These are phyloP conservation scores for Camellia japonica DNA, from an alignment of 148 eudicot species.

Conservation along the genomic window DNA sequence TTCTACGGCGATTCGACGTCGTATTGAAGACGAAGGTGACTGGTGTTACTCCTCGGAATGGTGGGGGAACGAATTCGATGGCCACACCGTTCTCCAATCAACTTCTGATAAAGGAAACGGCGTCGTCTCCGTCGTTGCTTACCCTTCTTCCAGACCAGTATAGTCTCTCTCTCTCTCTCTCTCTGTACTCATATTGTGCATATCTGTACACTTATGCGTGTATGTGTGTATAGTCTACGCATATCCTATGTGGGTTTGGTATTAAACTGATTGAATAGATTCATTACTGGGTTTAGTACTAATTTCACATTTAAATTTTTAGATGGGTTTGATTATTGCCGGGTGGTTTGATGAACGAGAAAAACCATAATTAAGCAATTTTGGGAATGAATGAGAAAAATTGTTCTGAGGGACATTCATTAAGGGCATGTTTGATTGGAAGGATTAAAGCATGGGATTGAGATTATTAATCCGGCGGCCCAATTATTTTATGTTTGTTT, in stretches of 20 bases:
- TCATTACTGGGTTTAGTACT: not conserved
- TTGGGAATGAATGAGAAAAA: too few relatives aligned
- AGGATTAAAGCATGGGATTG: too few relatives aligned
- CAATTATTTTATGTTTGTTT: too few relatives aligned
- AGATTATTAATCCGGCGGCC: too few relatives aligned
- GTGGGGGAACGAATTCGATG: slow-evolving; percentile 55
- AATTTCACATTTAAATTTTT: too few relatives aligned
- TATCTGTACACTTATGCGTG: not conserved
- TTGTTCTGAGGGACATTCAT: too few relatives aligned
- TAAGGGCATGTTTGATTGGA: too few relatives aligned
- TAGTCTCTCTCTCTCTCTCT: slow-evolving; percentile 8
- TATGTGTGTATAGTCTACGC: not conserved
- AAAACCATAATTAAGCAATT: too few relatives aligned
- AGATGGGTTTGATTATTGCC: too few relatives aligned
- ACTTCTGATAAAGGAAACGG: slow-evolving; percentile 57
- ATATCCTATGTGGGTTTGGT: not conserved
- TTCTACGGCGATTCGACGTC: slow-evolving; percentile 30
- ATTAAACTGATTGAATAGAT: not conserved
- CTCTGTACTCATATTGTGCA: not conserved
- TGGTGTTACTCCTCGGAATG: slow-evolving; percentile 84
- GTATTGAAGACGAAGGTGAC: slow-evolving; percentile 73
- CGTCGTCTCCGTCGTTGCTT: slow-evolving; percentile 76
- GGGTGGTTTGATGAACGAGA: too few relatives aligned
- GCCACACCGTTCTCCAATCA: slow-evolving; percentile 49
- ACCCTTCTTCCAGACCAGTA: slow-evolving; percentile 75